These are phyloP conservation scores for Cyanidium caldarium DNA, from an alignment of 23 red algal genomes.

Conservation along the genomic window DNA sequence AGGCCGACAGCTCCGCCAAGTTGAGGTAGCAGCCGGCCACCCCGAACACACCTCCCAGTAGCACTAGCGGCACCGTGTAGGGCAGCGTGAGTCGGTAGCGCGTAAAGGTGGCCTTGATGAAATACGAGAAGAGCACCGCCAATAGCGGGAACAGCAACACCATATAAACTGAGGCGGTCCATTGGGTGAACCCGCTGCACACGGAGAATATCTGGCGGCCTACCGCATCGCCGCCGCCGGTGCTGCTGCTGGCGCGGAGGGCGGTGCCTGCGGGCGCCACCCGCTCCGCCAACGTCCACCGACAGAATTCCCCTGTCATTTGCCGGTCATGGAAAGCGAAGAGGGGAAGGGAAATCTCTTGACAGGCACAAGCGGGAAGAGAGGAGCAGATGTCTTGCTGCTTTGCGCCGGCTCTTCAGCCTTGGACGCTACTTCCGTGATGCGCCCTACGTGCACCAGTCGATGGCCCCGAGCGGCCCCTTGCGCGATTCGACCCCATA, in stretches of 20 bases:
- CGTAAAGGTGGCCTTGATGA: neutral
- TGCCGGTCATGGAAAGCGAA: no score
- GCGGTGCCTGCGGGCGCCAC: no score
- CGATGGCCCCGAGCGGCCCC: no score
- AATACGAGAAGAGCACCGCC: neutral
- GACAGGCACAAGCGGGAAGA: no score
- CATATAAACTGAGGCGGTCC: neutral
- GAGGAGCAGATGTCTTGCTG: no score
- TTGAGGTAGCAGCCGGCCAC: conserved; percentile 46
- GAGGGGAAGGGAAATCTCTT: no score
- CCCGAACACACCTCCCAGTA: conserved; percentile 53
- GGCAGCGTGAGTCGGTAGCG: conserved; percentile 18
- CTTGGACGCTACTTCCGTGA: no score
- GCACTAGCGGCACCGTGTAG: conserved; percentile 64
- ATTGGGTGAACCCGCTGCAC: neutral
- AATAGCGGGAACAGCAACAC: neutral
- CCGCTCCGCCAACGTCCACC: no score
- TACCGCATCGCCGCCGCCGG: neutral
- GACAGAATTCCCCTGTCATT: no score
- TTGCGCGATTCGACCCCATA: no score
- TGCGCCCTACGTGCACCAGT: no score
- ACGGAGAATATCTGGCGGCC: neutral
- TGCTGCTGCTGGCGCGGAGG: neutral
- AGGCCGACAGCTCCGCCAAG: conserved; percentile 34
- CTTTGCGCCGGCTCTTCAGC: no score